phyloP scores from a whole-genome alignment of 1,284 basidiomycete species.

The Apiotrichum sp. region DNA sequence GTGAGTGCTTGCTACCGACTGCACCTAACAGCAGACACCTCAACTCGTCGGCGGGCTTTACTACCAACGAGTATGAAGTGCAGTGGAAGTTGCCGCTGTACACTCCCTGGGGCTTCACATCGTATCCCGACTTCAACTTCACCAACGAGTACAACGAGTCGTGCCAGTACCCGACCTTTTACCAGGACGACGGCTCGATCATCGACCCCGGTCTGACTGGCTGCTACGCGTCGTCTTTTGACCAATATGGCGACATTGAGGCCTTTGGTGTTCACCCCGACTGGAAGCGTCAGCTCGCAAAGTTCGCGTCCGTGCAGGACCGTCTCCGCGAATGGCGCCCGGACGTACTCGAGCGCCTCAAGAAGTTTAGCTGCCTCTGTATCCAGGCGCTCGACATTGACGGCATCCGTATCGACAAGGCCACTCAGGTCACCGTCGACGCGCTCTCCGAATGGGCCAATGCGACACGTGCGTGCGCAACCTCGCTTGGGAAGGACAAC shows the following conservation, averaged over 20 bases:
- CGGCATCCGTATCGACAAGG: conserved; percentile 88
- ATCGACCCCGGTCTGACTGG: conserved; percentile 58
- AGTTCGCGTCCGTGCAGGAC: conserved; percentile 90
- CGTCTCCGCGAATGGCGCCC: conserved; percentile 84
- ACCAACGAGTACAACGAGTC: conserved; percentile 58
- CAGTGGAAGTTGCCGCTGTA: conserved; percentile 71
- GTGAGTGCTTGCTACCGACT: conserved; percentile 45
- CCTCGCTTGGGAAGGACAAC: conserved; percentile 65
- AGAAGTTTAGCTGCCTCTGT: conserved; percentile 71
- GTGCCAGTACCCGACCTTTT: conserved; percentile 70
- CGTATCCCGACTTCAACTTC: conserved; percentile 70
- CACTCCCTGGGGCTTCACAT: conserved; percentile 72
- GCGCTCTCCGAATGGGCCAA: conserved; percentile 70
- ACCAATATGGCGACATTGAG: conserved; percentile 90
- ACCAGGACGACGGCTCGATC: conserved; percentile 64
- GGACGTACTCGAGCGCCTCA: conserved; percentile 65
- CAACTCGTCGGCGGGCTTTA: conserved; percentile 73
- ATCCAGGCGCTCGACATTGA: conserved; percentile 82
- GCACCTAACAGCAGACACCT: conserved; percentile 9
- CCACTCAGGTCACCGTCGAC: conserved; percentile 79
- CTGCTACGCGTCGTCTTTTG: conserved; percentile 75
- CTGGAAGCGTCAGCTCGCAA: conserved; percentile 80
- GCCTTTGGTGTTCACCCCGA: conserved; percentile 82
- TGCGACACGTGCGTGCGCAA: conserved; percentile 66
- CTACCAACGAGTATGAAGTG: conserved; percentile 63